Conservation (phyloP, 768 basidiomycete genomes). For the Boletellus ananiceps region DNA sequence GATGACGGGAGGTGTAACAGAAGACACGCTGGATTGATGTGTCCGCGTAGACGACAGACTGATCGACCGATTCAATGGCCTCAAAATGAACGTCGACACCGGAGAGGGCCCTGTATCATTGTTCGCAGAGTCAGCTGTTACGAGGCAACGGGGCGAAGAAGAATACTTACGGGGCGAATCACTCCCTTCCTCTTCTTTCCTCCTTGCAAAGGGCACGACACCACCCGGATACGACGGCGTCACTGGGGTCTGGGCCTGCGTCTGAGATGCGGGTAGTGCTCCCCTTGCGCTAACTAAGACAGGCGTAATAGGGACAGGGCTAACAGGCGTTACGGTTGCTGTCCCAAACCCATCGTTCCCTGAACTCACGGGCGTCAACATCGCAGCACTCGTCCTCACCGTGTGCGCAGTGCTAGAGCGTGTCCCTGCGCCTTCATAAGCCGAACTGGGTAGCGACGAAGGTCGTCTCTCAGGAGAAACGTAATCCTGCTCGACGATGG, state of each 20-base stretch:
- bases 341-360: conserved; percentile 14
- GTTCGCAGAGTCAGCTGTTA: conserved; percentile 3
- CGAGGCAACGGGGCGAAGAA: not conserved
- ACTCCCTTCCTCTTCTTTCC: conserved; percentile 26
- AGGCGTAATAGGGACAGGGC: conserved; percentile 27
- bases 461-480: conserved; percentile 46
- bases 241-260: conserved; percentile 19
- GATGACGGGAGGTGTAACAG: conserved; percentile 43
- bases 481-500: conserved; percentile 64
- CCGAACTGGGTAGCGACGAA: conserved; percentile 29
- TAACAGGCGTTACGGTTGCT: conserved; percentile 28
- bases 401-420: conserved; percentile 28
- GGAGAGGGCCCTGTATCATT: conserved; percentile 43
- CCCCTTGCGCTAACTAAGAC: conserved; percentile 18
- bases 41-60: conserved; percentile 62
- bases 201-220: conserved; percentile 21
- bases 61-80: conserved; percentile 61
- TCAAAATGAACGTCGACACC: conserved; percentile 54
- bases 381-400: conserved; percentile 31
- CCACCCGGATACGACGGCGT: conserved; percentile 20
- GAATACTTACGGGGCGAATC: conserved; percentile 40
- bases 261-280: conserved; percentile 8
- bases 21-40: conserved; percentile 42
- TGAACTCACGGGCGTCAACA: conserved; percentile 26
- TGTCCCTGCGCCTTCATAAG: conserved; percentile 23